Evolutionary conservation across 306 rosid genomes (phyloP).

Genomic region (Inga leiocalycina): DNA sequence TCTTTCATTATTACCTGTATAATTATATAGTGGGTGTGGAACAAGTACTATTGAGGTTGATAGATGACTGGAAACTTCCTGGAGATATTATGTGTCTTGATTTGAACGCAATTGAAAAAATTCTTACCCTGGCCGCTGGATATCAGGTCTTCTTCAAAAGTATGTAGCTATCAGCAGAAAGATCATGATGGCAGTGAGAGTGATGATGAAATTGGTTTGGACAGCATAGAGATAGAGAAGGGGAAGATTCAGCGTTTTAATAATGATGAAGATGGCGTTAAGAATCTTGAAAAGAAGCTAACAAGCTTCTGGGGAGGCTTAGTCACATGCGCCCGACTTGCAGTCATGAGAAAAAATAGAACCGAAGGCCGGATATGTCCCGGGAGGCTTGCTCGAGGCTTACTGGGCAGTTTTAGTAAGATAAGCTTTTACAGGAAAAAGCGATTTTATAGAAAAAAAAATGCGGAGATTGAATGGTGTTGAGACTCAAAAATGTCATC

Average conservation of each 20-base stretch:
- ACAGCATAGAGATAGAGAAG: slow-evolving; percentile 51
- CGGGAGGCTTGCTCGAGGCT: slow-evolving; percentile 41
- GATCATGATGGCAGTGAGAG: slow-evolving; percentile 32
- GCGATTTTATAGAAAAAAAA: slow-evolving; percentile 29
- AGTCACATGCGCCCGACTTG: slow-evolving; percentile 46
- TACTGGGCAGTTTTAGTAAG: slow-evolving; percentile 59
- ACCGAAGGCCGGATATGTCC: slow-evolving; percentile 39
- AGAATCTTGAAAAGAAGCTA: slow-evolving; percentile 34
- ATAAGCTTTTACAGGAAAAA: slow-evolving; percentile 50
- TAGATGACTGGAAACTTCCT: neutral
- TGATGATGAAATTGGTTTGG: slow-evolving; percentile 35
- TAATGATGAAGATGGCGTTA: slow-evolving; percentile 29
- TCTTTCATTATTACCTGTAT: neutral
- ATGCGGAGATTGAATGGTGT: slow-evolving; percentile 30
- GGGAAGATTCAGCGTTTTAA: slow-evolving; percentile 41
- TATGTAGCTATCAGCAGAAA: slow-evolving; percentile 33
- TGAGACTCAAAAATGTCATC: slow-evolving; percentile 6
- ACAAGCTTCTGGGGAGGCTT: slow-evolving; percentile 54
- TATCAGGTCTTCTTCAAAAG: slow-evolving; percentile 44
- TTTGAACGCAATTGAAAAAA: slow-evolving; percentile 13
- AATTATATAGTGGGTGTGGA: slow-evolving; percentile 4
- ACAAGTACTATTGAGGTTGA: neutral
- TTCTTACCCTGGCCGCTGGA: slow-evolving; percentile 6
- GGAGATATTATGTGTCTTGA: slow-evolving; percentile 22
- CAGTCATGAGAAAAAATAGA: slow-evolving; percentile 39